A percentile compares a stretch with the other conserved stretches of the same genome.
Evolutionary conservation across 495 filamentous ascomycete species (phyloP).

Genomic region (Lasiosphaeria hispida): DNA sequence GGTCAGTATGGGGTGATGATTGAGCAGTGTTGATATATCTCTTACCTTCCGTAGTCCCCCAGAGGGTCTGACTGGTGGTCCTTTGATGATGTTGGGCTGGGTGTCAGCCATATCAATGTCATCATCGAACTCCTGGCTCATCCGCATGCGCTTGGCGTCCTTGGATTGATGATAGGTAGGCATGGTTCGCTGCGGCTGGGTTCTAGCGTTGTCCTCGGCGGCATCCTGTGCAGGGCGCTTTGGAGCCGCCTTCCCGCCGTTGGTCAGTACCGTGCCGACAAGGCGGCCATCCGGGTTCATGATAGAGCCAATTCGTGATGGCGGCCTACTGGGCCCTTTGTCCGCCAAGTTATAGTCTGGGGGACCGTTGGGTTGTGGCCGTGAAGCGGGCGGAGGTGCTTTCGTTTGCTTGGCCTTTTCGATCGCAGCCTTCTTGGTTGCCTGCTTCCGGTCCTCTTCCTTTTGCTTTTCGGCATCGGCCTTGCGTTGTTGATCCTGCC

Average conservation of each 20-base stretch:
- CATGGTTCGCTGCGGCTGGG: conserved; percentile 37
- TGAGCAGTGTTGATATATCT: not conserved
- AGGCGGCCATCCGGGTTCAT: conserved; percentile 44
- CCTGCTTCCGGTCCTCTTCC: conserved; percentile 47
- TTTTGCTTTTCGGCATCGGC: conserved; percentile 51
- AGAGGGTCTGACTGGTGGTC: conserved; percentile 79
- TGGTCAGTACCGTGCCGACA: conserved; percentile 43
- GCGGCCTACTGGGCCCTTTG: conserved; percentile 34
- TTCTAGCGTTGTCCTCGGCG: conserved; percentile 45
- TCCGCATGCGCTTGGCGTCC: conserved; percentile 58
- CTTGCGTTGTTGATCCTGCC: conserved; percentile 54
- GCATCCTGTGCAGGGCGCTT: conserved; percentile 53
- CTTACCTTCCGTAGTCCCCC: conserved; percentile 71
- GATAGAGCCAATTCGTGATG: conserved; percentile 43
- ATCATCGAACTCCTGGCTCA: conserved; percentile 56
- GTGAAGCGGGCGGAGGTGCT: conserved; percentile 51
- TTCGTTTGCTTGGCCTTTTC: conserved; percentile 59
- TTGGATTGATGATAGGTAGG: conserved; percentile 46
- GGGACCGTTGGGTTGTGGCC: conserved; percentile 48
- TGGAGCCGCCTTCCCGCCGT: conserved; percentile 40
- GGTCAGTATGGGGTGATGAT: conserved; percentile 23
- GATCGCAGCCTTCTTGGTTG: conserved; percentile 68
- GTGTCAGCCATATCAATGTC: conserved; percentile 39
- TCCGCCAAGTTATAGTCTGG: conserved; percentile 39
- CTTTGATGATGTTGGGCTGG: conserved; percentile 64